Evolutionary conservation across 768 basidiomycete genomes (phyloP).

Genomic region (Termitomyces sp.): DNA sequence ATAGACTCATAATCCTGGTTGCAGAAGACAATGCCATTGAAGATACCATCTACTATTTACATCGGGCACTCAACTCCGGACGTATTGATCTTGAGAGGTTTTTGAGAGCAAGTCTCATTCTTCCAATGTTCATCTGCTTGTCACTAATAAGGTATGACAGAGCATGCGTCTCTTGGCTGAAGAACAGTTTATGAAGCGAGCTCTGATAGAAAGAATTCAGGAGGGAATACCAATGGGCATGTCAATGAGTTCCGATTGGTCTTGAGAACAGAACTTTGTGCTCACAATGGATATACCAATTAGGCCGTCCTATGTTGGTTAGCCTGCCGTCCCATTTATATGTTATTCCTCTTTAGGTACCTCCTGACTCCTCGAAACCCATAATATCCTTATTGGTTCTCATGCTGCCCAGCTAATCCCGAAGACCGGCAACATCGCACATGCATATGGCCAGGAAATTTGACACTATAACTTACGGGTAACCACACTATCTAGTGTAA

Average conservation of each 20-base stretch:
- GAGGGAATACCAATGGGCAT: slow-evolving; percentile 50
- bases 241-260: slow-evolving; percentile 36
- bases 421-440: background rate
- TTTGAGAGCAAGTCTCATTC: slow-evolving; percentile 62
- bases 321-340: too few relatives aligned
- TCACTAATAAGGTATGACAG: slow-evolving; percentile 33
- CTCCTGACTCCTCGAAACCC: slow-evolving; percentile 31
- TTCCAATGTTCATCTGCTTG: slow-evolving; percentile 4
- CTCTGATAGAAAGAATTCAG: slow-evolving; percentile 89
- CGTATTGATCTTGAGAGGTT: slow-evolving; percentile 94
- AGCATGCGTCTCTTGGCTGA: slow-evolving; percentile 84
- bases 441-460: background rate
- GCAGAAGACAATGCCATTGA: slow-evolving; percentile 99
- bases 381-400: slow-evolving; percentile 32
- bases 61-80: slow-evolving; percentile 86
- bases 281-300: slow-evolving; percentile 4
- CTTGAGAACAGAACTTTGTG: slow-evolving; percentile 18
- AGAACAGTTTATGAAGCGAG: slow-evolving; percentile 97
- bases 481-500: too few relatives aligned
- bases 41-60: slow-evolving; percentile 96
- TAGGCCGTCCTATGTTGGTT: background rate
- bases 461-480: background rate
- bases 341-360: background rate
- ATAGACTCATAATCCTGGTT: slow-evolving; percentile 89
- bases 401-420: too few relatives aligned